A percentile compares a stretch with the other conserved stretches of the same genome.
These are phyloP conservation scores for Mrakia gelida DNA, from an alignment of 768 basidiomycete species.

Conservation along the genomic window DNA sequence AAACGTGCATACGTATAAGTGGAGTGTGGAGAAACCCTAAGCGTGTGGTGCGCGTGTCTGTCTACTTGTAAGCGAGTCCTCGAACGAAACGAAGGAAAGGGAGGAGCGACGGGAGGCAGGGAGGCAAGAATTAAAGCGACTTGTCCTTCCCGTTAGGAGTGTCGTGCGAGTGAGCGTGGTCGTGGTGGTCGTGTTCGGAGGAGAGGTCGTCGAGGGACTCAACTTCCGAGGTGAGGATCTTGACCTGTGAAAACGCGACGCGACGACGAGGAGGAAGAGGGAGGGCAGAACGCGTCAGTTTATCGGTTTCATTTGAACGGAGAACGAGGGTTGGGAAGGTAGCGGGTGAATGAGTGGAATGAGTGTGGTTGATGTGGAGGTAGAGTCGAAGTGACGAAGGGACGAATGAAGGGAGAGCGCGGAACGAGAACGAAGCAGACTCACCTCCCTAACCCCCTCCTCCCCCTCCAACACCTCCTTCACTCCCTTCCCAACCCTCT, in stretches of 20 bases:
- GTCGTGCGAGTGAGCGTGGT: background rate
- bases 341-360: too few relatives aligned
- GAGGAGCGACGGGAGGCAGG: too few relatives aligned
- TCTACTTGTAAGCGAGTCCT: too few relatives aligned
- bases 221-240: background rate
- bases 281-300: background rate
- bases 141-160: background rate
- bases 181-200: background rate
- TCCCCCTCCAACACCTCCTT: constrained; percentile 3
- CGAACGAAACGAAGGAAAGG: too few relatives aligned
- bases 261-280: too few relatives aligned
- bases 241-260: background rate
- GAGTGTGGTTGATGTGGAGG: background rate
- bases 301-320: background rate
- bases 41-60: too few relatives aligned
- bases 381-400: background rate
- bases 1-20: too few relatives aligned
- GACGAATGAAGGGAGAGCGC: background rate
- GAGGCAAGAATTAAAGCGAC: background rate
- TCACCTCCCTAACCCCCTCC: constrained; percentile 16
- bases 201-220: background rate
- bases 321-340: too few relatives aligned
- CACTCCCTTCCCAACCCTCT: constrained; percentile 11
- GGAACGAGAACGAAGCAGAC: background rate
- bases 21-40: too few relatives aligned